Evolutionary conservation across 306 rosid species (phyloP).

Genomic region (Casuarina glauca): DNA sequence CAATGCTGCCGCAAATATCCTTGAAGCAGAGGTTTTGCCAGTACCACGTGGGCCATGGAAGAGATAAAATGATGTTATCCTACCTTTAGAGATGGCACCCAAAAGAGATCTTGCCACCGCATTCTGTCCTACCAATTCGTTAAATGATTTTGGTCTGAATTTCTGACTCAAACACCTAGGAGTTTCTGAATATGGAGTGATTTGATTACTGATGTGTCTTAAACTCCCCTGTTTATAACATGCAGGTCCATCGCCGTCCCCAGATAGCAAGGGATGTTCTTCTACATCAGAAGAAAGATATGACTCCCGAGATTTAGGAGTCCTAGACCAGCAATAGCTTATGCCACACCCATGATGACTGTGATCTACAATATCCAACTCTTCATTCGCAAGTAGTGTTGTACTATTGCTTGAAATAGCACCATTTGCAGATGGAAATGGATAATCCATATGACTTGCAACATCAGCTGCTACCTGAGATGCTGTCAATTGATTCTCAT

Average conservation of each 20-base stretch:
- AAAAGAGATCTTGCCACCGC: conserved; percentile 72
- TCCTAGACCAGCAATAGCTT: conserved; percentile 67
- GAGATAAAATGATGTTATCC: conserved; percentile 68
- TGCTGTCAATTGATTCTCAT: conserved; percentile 33
- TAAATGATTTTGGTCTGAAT: conserved; percentile 69
- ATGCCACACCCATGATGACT: conserved; percentile 55
- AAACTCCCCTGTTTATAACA: conserved; percentile 34
- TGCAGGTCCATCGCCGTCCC: conserved; percentile 36
- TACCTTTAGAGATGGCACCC: conserved; percentile 69
- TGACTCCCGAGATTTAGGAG: conserved; percentile 63
- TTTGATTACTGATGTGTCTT: conserved; percentile 39
- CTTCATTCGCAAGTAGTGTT: conserved; percentile 35
- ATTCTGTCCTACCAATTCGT: conserved; percentile 82
- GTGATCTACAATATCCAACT: conserved; percentile 39
- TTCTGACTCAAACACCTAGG: conserved; percentile 71
- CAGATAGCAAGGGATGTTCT: conserved; percentile 51
- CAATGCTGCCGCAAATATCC: conserved; percentile 81
- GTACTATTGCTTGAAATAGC: conserved; percentile 35
- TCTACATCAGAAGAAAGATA: conserved; percentile 41
- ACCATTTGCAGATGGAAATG: conserved; percentile 45
- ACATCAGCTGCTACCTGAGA: conserved; percentile 37
- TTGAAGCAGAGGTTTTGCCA: conserved; percentile 81
- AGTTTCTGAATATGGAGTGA: conserved; percentile 45
- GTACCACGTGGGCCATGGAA: conserved; percentile 89
- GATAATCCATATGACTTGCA: conserved; percentile 43